Base-by-base conservation (phyloP, 352 stramenopile genomes). In the Achlya hypogyna region DNA sequence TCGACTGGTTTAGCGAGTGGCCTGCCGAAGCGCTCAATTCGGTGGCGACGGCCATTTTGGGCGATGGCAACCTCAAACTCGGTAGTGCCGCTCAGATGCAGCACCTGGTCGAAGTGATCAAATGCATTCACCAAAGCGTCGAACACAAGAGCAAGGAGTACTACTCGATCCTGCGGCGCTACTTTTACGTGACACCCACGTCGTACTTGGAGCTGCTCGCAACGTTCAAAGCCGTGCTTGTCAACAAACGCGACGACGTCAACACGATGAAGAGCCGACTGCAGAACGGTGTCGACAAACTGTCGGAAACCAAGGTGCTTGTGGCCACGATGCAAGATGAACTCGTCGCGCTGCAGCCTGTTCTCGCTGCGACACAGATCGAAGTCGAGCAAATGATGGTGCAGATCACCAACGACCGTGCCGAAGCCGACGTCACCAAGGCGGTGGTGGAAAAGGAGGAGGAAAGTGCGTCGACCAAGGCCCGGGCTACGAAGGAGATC, bases 181-280 rank as follows among this genome's bases (percentile, higher is more conserved):
- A 96, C 71, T 96, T 96, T 63, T 97, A 98, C 75, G 91, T 97
- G 29, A 98, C 92, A 14, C 92, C 92, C 14, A 97, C 92, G 2
- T 96, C 82, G 51, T 98, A 97, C 49, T 71, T 98, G 35, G 91
- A 98, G 66, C 63, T 98, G 29, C 71, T 98, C 1, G 93, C 87
- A 27, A 96, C 91, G 5, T 98, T 97, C 69, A 96, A 95, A 40
- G 78, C 79, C 0, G 87, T 97, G 23, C 74, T 98, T 0, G 81
- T 87, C 9, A 78, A 79, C 8, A 96, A 97, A 65, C 78, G 91
- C n/a, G 86, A 96, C 31, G 89, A 97, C 68, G 87, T 94, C 1
- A 88, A 91, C 35, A 92, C 79, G 34, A 93, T 91, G 84, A 85
- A 80, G n/a, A 86, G 74, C 31, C 80, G 84, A 2, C 64, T 92